Evolutionary conservation across 257 asterid species (phyloP).

Genomic region (Primulina eburnea): DNA sequence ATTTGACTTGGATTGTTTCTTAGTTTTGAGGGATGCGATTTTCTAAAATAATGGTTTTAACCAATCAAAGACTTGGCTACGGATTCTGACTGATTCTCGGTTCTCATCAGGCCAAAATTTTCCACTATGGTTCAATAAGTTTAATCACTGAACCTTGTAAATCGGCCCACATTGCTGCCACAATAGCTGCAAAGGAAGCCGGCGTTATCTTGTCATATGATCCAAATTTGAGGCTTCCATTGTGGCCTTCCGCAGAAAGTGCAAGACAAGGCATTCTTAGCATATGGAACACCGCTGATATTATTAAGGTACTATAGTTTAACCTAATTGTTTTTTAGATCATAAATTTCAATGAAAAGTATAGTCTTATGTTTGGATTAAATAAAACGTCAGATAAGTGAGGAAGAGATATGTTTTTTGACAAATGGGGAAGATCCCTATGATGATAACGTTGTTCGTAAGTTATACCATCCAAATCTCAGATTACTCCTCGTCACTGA

Average conservation of each 20-base stretch:
- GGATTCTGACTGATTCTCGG: conserved; percentile 10
- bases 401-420: conserved; percentile 85
- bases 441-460: conserved; percentile 81
- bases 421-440: conserved; percentile 94
- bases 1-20: background rate
- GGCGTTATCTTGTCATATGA: conserved; percentile 90
- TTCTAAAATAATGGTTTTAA: background rate
- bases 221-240: conserved; percentile 95
- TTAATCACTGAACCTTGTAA: conserved; percentile 94
- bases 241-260: conserved; percentile 93
- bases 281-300: conserved; percentile 92
- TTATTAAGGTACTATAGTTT: conserved; percentile 64
- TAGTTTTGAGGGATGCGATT: background rate
- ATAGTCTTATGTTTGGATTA: conserved; percentile 24
- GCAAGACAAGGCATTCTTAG: conserved; percentile 98
- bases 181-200: conserved; percentile 88
- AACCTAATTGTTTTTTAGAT: background rate
- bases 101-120: conserved; percentile 71
- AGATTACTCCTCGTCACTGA: conserved; percentile 92
- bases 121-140: conserved; percentile 97
- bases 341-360: background rate
- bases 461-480: conserved; percentile 74
- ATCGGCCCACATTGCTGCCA: conserved; percentile 88
- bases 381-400: conserved; percentile 61
- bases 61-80: conserved; percentile 9